Percentiles rank a stretch among this genome's conserved stretches.
phyloP scores from a whole-genome alignment of 129 eudicot genomes.

The Pseudognaphalium luteoalbum region DNA sequence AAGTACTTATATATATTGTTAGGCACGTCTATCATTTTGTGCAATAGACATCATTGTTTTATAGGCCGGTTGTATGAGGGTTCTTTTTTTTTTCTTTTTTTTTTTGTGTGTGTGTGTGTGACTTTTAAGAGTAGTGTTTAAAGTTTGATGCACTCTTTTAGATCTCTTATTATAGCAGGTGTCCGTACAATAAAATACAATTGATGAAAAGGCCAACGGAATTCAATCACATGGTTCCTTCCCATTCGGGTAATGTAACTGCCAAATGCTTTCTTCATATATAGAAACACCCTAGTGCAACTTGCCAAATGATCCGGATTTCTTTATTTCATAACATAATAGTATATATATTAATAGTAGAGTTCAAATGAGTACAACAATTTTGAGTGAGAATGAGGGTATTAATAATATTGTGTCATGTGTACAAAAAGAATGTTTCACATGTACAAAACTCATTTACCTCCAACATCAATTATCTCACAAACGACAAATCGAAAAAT shows the following conservation, averaged over 20 bases:
- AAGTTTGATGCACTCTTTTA: not conserved
- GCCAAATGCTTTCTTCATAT: slow-evolving; percentile 31
- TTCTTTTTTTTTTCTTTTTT: no score
- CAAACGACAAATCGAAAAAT: no score
- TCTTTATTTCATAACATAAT: not conserved
- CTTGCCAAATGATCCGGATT: not conserved
- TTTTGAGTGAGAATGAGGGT: no score
- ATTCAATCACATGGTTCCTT: slow-evolving; percentile 23
- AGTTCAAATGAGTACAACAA: no score
- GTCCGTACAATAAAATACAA: not conserved
- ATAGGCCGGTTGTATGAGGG: not conserved
- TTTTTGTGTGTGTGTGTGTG: no score
- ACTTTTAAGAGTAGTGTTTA: not conserved
- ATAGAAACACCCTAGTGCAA: slow-evolving; percentile 14
- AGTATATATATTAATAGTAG: no score
- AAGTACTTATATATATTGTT: no score
- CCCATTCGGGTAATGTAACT: slow-evolving; percentile 18
- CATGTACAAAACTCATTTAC: no score
- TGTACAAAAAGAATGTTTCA: no score
- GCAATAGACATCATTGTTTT: not conserved
- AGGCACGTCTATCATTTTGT: not conserved
- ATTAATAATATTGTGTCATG: no score
- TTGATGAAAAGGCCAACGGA: slow-evolving; percentile 27
- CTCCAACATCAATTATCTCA: no score
- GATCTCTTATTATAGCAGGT: not conserved